Evolutionary conservation across 352 stramenopile genomes (phyloP).

Genomic region (Phytopythium vexans): DNA sequence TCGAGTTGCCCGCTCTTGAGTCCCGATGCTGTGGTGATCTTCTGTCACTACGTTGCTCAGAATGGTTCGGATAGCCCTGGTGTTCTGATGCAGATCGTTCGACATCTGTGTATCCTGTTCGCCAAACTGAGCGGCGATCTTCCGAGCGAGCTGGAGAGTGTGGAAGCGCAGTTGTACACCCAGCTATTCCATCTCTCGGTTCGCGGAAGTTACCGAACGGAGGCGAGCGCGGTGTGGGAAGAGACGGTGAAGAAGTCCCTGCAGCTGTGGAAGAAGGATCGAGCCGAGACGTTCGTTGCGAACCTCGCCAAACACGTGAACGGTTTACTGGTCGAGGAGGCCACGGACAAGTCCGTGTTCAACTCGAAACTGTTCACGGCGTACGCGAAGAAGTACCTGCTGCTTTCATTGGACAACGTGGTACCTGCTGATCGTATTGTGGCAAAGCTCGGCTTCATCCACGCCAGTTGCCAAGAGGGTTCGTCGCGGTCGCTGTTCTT

Average conservation of each 20-base stretch:
- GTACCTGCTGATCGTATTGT: slow-evolving; percentile 31
- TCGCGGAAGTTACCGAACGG: slow-evolving; percentile 40
- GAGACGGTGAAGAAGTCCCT: slow-evolving; percentile 29
- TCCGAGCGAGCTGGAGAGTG: slow-evolving; percentile 45
- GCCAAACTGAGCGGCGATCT: slow-evolving; percentile 35
- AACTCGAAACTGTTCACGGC: slow-evolving; percentile 49
- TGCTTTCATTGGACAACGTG: slow-evolving; percentile 33
- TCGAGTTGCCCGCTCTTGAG: slow-evolving; percentile 49
- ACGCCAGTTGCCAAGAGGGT: slow-evolving; percentile 29
- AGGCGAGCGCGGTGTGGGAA: slow-evolving; percentile 51
- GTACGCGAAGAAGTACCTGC: slow-evolving; percentile 47
- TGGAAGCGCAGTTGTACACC: slow-evolving; percentile 51
- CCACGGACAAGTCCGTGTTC: slow-evolving; percentile 22
- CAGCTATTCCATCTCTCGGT: slow-evolving; percentile 60
- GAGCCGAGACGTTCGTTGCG: slow-evolving; percentile 36
- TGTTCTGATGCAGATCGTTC: slow-evolving; percentile 53
- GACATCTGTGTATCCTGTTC: slow-evolving; percentile 55
- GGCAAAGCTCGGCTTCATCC: slow-evolving; percentile 49
- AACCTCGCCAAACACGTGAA: slow-evolving; percentile 55
- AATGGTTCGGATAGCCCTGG: slow-evolving; percentile 31
- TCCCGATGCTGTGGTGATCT: slow-evolving; percentile 64
- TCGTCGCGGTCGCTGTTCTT: slow-evolving; percentile 27
- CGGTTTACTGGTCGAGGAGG: slow-evolving; percentile 31
- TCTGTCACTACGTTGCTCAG: slow-evolving; percentile 65
- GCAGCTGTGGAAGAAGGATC: slow-evolving; percentile 34